These are phyloP conservation scores for Begonia fuchsioides DNA, from an alignment of 306 rosid genomes.

Conservation along the genomic window DNA sequence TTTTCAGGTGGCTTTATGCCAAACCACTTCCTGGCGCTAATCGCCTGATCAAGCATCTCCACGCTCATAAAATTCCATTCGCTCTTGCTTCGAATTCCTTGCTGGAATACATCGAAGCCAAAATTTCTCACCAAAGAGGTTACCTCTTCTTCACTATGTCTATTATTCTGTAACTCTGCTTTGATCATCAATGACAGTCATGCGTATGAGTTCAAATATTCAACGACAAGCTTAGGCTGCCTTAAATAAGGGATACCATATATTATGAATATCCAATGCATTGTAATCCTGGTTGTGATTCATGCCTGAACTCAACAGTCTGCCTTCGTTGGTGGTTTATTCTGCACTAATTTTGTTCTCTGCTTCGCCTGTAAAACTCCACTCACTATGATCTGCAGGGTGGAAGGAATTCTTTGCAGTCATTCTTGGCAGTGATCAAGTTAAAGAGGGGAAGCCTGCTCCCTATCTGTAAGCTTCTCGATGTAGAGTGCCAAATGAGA, in stretches of 20 bases:
- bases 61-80: slow-evolving; percentile 39
- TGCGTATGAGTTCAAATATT: no score
- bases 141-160: slow-evolving; percentile 11
- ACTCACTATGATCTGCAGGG: slow-evolving; percentile 25
- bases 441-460: slow-evolving; percentile 64
- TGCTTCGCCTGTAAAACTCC: slow-evolving; percentile 6
- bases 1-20: slow-evolving; percentile 48
- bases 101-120: slow-evolving; percentile 35
- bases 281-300: no score
- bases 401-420: slow-evolving; percentile 64
- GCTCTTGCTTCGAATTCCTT: slow-evolving; percentile 80
- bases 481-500: no score
- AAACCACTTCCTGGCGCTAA: slow-evolving; percentile 74
- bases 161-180: neutral
- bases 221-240: no score
- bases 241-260: no score
- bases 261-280: no score
- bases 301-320: no score
- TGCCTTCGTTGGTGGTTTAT: no score
- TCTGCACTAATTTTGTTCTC: no score
- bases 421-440: slow-evolving; percentile 75
- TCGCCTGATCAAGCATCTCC: slow-evolving; percentile 59
- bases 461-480: slow-evolving; percentile 42
- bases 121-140: slow-evolving; percentile 52
- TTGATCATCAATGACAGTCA: no score